Base-by-base conservation (phyloP, 2,329 filamentous ascomycete species). In the Fonsecaea erecta region DNA sequence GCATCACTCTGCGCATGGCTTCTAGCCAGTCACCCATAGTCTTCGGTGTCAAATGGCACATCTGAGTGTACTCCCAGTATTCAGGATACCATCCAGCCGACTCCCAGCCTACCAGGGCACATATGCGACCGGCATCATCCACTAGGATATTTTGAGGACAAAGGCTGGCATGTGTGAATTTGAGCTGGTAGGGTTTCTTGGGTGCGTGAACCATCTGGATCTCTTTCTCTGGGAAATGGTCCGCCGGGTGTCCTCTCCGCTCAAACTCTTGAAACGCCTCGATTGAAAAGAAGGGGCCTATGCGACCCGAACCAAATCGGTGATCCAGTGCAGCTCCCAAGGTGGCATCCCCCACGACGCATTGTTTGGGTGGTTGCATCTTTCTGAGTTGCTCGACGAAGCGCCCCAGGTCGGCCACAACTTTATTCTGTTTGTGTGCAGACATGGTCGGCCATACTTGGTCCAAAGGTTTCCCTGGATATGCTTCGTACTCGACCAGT, bases 21-120 rank as follows among this genome's bases (percentile, higher is more conserved):
- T 64, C 64, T 8, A 70, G 63, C 70, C 70, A 71, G 24, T 71
- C 70, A 16, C 64, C 64, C 64, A 66, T 68, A 26, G 61, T 65
- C 24, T 70, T 65, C 1, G 64, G 61, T 3, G 65, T 69, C 58
- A 66, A 56, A 51, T 70, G 68, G 48, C 69, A 71, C 68, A 71
- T 70, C 51, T 74, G 73, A 18, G 72, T 69, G 56, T 74, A 74
- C 64, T 74, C 72, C 73, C 71, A 75, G 56, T 74, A 74, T 54
- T 75, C 72, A 1, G 73, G 73, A 61, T 71, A 75, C 69, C 71
- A 75, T 16, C 72, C 72, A 4, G 73, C 68, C 52, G 68, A 72
- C 65, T 75, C 73, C 73, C 73, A 75, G 12, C 74, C 74, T 14
- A 74, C 68, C 56, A 75, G 65, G 14, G 71, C 73, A 12, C 64